phyloP scores from a whole-genome alignment of 106 monocot genomes.

The Amphibolis antarctica region DNA sequence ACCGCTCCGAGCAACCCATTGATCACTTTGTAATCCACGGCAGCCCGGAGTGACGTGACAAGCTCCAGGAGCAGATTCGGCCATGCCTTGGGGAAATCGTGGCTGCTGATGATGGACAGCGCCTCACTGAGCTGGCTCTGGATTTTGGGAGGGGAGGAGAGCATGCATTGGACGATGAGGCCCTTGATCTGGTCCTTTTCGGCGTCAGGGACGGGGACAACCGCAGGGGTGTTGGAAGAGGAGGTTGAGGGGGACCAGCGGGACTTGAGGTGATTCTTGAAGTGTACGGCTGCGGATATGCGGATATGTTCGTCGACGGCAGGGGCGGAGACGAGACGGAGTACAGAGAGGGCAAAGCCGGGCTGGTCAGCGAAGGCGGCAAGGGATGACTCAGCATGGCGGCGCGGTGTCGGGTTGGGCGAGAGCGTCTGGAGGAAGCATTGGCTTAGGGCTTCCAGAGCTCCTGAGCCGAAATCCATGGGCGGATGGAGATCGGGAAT shows the following conservation, averaged over 20 bases:
- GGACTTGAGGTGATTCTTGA: slow-evolving; percentile 31
- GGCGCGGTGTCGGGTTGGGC: slow-evolving; percentile 54
- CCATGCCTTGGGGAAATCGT: slow-evolving; percentile 77
- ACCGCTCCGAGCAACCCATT: slow-evolving; percentile 66
- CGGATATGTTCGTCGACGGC: slow-evolving; percentile 39
- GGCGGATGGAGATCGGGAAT: background rate
- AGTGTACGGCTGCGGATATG: slow-evolving; percentile 45
- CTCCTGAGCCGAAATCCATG: slow-evolving; percentile 3
- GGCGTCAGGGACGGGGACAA: slow-evolving; percentile 29
- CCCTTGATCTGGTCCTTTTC: slow-evolving; percentile 66
- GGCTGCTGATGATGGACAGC: slow-evolving; percentile 44
- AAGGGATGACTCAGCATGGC: slow-evolving; percentile 61
- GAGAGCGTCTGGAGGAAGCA: slow-evolving; percentile 78
- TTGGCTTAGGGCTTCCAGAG: slow-evolving; percentile 44
- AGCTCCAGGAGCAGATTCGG: slow-evolving; percentile 70
- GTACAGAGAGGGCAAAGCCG: slow-evolving; percentile 58
- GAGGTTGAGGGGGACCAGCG: slow-evolving; percentile 28
- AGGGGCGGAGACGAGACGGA: slow-evolving; percentile 45
- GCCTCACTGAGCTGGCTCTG: slow-evolving; percentile 62
- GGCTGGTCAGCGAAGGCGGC: slow-evolving; percentile 33
- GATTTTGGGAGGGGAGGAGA: slow-evolving; percentile 52
- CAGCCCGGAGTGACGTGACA: slow-evolving; percentile 39
- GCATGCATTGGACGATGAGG: slow-evolving; percentile 49
- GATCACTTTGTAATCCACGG: slow-evolving; percentile 35
- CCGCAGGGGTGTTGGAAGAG: slow-evolving; percentile 11